These are phyloP conservation scores for Alternaria gansuensis DNA, from an alignment of 2,329 filamentous ascomycete genomes.

Conservation along the genomic window DNA sequence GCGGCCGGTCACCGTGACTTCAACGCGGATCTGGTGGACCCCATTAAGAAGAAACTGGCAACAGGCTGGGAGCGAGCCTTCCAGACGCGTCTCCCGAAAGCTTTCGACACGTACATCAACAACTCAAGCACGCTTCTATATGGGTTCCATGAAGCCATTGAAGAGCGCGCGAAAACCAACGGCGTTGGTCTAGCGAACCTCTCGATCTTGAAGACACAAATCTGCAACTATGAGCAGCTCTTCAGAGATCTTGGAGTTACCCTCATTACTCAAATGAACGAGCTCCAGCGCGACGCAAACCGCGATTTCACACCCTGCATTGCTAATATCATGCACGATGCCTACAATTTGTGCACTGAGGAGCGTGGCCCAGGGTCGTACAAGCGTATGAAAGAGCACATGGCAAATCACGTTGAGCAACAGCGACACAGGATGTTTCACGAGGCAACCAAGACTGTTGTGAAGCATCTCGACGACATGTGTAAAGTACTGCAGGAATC, in stretches of 20 bases:
- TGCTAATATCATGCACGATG: slow-evolving; percentile 55
- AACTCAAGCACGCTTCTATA: slow-evolving; percentile 46
- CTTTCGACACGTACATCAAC: slow-evolving; percentile 51
- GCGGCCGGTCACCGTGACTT: slow-evolving; percentile 53
- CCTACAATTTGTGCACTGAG: slow-evolving; percentile 57
- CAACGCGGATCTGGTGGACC: slow-evolving; percentile 53
- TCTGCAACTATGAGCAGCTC: slow-evolving; percentile 54
- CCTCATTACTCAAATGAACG: slow-evolving; percentile 53
- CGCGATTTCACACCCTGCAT: slow-evolving; percentile 64
- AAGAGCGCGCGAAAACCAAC: slow-evolving; percentile 50
- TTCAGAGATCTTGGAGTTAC: slow-evolving; percentile 51
- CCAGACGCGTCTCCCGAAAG: slow-evolving; percentile 54
- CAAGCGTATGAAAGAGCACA: slow-evolving; percentile 62
- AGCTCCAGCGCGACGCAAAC: slow-evolving; percentile 62
- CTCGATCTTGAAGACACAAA: slow-evolving; percentile 53
- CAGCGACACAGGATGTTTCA: slow-evolving; percentile 61
- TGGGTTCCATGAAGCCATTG: slow-evolving; percentile 56
- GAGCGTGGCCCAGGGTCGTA: slow-evolving; percentile 60
- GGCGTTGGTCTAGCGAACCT: slow-evolving; percentile 55
- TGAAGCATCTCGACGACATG: slow-evolving; percentile 54
- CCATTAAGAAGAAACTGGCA: slow-evolving; percentile 54
- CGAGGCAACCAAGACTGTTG: slow-evolving; percentile 56
- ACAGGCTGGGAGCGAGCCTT: slow-evolving; percentile 58
- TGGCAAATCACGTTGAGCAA: slow-evolving; percentile 57
- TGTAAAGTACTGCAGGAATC: slow-evolving; percentile 54